Base-by-base conservation (phyloP, 73 alveolate species). In the Paramecium sexaurelia region DNA sequence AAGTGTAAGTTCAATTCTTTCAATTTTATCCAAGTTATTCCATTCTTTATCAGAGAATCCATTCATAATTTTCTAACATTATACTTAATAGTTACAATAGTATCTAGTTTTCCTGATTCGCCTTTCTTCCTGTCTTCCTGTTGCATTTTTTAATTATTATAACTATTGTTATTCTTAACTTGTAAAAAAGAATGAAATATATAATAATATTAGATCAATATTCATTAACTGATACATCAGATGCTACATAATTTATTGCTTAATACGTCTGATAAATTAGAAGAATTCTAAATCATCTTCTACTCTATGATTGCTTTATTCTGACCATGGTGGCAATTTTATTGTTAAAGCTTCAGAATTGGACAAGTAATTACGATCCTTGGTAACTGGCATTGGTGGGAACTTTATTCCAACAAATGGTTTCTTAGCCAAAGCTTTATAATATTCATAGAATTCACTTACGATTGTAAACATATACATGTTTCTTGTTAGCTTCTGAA, bases 1-100 rank as follows among this genome's bases (percentile, higher is more conserved):
- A 7, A 96, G 92, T 1, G 91, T 94, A 33, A 94, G 55, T 78
- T 95, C 97, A 26, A 95, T 36, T 66, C 89, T 89, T 17, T 68
- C 92, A 10, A 94, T 88, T 55, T 93, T 84, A 26, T 94, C 95
- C 69, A 87, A 47, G 45, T 93, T 84, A 40, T 71, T 85, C 90
- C 85, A 41, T 61, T 71, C 93, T 51, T 85, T 82, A n/a, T 92
- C 93, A 36, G 91, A 69, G 26, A 92, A 71, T 7, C 94, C 91
- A 71, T 88, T 88, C 94, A 88, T 88, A 20, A 24, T 39, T 88
- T 88, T 88, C 94, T 88, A 67, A 1, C n/a, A 8, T 29, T 10
- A 15, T 3, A 61, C 11, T 6, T 26, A 1, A 61, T 26, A 22
- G 22, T 17, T 61, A 61, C 47, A 27, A 61, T 61, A 8, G 27